Evolutionary conservation across 225 moss, liverwort and hornwort species (phyloP).

Genomic region (Polytrichum formosum): DNA sequence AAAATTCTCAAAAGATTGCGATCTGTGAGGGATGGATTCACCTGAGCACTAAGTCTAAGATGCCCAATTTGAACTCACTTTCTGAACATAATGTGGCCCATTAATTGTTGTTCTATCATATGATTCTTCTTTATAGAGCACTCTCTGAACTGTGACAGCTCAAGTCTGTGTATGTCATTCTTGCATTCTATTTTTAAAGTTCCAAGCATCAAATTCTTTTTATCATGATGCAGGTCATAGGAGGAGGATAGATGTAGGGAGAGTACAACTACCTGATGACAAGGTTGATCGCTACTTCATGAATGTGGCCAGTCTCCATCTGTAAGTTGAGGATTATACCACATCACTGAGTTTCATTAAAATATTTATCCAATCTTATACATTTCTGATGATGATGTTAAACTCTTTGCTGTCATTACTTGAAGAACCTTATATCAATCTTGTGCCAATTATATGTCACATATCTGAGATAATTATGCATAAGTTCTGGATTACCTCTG

Average conservation of each 20-base stretch:
- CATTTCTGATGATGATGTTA: too few species aligned
- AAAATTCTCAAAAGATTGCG: not conserved
- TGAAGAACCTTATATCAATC: not conserved
- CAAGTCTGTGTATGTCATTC: too few species aligned
- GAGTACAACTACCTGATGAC: conserved; percentile 59
- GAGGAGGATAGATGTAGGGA: conserved; percentile 75
- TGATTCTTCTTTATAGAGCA: too few species aligned
- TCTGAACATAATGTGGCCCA: too few species aligned
- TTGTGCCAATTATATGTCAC: too few species aligned
- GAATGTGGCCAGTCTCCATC: conserved; percentile 86
- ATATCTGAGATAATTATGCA: not conserved
- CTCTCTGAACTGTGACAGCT: too few species aligned
- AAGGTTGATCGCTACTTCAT: conserved; percentile 70
- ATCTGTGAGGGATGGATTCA: too few species aligned
- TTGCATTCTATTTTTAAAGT: not conserved
- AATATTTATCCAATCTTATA: too few species aligned
- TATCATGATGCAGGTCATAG: conserved; percentile 49
- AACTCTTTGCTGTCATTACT: not conserved
- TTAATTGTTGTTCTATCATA: too few species aligned
- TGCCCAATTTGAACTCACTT: too few species aligned
- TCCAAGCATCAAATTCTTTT: not conserved
- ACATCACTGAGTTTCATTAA: too few species aligned
- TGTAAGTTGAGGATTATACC: conserved; percentile 36
- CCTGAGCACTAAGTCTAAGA: too few species aligned
- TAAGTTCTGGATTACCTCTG: not conserved